These are phyloP conservation scores for Agrostemma githago DNA, from an alignment of 148 eudicot genomes.

Conservation along the genomic window DNA sequence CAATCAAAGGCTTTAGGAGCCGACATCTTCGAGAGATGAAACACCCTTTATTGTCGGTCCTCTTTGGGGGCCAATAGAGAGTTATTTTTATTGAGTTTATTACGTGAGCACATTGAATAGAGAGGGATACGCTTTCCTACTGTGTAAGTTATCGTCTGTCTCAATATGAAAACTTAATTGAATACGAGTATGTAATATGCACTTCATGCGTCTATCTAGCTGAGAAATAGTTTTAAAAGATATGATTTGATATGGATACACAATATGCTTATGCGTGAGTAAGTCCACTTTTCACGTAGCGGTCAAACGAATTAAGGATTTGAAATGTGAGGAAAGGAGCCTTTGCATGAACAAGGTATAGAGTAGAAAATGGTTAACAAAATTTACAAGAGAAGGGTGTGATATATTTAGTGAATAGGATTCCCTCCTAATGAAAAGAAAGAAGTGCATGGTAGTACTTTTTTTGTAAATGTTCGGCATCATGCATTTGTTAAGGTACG, in stretches of 20 bases:
- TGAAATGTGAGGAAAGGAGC: background rate
- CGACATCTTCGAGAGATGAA: background rate
- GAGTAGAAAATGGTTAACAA: background rate
- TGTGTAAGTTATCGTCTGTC: too few relatives aligned
- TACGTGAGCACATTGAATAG: background rate
- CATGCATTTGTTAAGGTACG: background rate
- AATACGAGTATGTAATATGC: too few relatives aligned
- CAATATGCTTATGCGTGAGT: background rate
- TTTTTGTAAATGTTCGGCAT: background rate
- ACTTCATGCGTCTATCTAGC: too few relatives aligned
- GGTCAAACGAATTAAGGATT: background rate
- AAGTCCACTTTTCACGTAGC: background rate
- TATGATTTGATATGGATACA: too few relatives aligned
- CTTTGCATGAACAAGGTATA: background rate
- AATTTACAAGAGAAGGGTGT: background rate
- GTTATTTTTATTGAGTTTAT: background rate
- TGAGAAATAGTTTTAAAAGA: too few relatives aligned
- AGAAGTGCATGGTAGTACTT: background rate
- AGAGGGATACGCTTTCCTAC: too few relatives aligned
- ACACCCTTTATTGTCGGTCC: background rate
- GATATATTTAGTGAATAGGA: background rate
- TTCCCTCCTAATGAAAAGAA: background rate
- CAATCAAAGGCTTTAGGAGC: background rate
- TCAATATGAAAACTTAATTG: too few relatives aligned
- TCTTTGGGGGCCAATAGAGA: background rate